Evolutionary conservation across 208 protist species (phyloP), one percentile per base, ranked within the genome.

Genomic region (Crithidia bombi): DNA sequence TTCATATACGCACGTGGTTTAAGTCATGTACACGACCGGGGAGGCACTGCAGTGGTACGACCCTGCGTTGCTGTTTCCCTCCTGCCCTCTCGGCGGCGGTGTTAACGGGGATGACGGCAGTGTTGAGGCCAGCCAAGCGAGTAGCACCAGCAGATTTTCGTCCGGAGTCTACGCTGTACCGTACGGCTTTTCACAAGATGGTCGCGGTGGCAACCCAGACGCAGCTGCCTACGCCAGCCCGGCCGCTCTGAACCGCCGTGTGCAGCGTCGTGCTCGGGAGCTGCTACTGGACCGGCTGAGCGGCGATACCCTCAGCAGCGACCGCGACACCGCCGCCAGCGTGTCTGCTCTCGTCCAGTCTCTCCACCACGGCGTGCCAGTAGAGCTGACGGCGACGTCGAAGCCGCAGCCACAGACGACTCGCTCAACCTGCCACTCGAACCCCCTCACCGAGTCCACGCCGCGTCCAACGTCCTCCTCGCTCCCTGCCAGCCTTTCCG

Each of bases 1-100:
- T n/a, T n/a, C n/a, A n/a, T n/a, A n/a, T n/a, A n/a, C n/a, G n/a
- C n/a, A n/a, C n/a, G n/a, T n/a, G n/a, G n/a, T n/a, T n/a, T n/a
- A n/a, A n/a, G n/a, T n/a, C 46, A 88, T 88, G 78, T 83, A 77
- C 70, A 43, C 67, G 4, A 33, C 62, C 5, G 73, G 72, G 9
- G 83, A 88, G 35, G 51, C 23, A 9, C 39, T 82, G 49, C 55
- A 66, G 47, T 88, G 83, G 83, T 79, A 78, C 64, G 83, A 88
- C 62, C 79, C 71, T 5, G 56, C 66, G 19, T 41, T 88, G 15
- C 56, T 88, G 9, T 65, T 71, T 30, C 50, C 69, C 35, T 36
- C 30, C 6, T 25, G 71, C 26, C 65, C 68, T 2, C 51, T 83
- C 21, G 63, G 69, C 49, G 59, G 65, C 15, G 23, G 30, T 15